phyloP scores from a whole-genome alignment of 331 rosid genomes.

The Quercus tomentella region DNA sequence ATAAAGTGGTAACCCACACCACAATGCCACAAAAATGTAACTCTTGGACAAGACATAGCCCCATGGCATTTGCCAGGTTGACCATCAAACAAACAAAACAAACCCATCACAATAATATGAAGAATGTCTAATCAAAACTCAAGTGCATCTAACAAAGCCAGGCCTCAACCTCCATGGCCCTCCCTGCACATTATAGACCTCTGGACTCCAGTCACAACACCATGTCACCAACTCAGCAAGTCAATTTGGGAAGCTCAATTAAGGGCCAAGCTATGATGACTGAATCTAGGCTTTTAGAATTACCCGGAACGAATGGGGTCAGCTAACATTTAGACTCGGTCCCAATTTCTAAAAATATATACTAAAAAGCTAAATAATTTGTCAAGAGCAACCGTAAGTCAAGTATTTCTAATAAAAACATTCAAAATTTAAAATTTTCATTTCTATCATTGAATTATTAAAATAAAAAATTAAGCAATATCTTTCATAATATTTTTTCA shows the following conservation, averaged over 20 bases:
- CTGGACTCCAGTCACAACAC: slow-evolving; percentile 8
- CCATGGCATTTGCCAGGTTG: slow-evolving; percentile 21
- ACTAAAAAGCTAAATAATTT: too few relatives aligned
- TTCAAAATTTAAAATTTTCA: too few relatives aligned
- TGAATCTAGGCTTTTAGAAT: slow-evolving; percentile 21
- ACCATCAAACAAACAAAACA: slow-evolving; percentile 15
- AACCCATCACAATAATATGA: slow-evolving; percentile 7
- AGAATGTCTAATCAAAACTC: slow-evolving; percentile 62
- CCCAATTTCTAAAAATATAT: too few relatives aligned
- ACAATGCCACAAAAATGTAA: slow-evolving; percentile 18
- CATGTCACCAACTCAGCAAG: neutral
- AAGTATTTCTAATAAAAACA: too few relatives aligned
- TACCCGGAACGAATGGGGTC: slow-evolving; percentile 3
- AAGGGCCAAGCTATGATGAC: slow-evolving; percentile 20
- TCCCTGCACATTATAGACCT: neutral
- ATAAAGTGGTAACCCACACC: slow-evolving; percentile 19
- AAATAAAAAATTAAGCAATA: too few relatives aligned
- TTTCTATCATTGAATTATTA: too few relatives aligned
- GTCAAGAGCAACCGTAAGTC: too few relatives aligned
- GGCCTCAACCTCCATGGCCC: neutral
- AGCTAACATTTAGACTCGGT: too few relatives aligned
- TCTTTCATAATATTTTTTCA: too few relatives aligned
- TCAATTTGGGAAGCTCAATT: slow-evolving; percentile 3
- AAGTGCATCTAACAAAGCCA: slow-evolving; percentile 9
- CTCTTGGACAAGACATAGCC: slow-evolving; percentile 35